Base-by-base conservation (phyloP, 2,329 filamentous ascomycete species). In the Neopestalotiopsis sp. region DNA sequence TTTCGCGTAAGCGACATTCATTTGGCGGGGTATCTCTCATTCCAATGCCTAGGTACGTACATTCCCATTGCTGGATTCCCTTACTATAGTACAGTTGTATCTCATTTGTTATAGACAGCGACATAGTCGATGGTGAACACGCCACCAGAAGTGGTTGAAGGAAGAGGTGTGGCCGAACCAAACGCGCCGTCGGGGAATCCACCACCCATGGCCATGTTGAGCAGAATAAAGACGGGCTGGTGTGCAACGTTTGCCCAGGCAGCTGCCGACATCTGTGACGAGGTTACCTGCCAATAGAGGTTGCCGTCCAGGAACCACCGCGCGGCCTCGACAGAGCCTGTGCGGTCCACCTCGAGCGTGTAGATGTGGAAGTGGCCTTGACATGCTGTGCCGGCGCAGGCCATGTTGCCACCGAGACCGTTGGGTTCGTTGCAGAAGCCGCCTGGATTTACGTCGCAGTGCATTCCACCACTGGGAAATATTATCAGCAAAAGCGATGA, bases 151-250 rank as follows among this genome's bases (percentile, higher is more conserved):
- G 65, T 59, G 12, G 72, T 74, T 13, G 45, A 57, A 0, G 58
- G 59, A 7, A 69, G 40, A 4, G 76, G 76, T 40, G 76, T 78
- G n/a, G 68, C 70, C 28, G 59, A 65, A 14, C 75, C 75, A 58
- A 70, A 71, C 4, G 74, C 66, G 4, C 72, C 74, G 66, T 76
- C 71, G 1, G 76, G 76, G 68, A 75, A 78, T 2, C 71, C 61
- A 10, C 76, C 76, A 4, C 76, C 76, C 49, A 78, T 75, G 6
- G 76, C 76, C 10, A 78, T 65, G 57, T 78, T 76, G 45, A 78
- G 56, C 6, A 78, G 70, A 20, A 78, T 59, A 66, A 73, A 77
- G 60, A 72, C 72, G 4, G 74, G 73, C 24, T 74, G 69, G 52
- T 75, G 72, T n/a, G 75, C 71, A 17, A 73, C 71, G 57, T 74